Percentiles rank a stretch among this genome's conserved stretches.
phyloP scores from a whole-genome alignment of 2,329 filamentous ascomycete species.

The Calonectria multiphialidica region DNA sequence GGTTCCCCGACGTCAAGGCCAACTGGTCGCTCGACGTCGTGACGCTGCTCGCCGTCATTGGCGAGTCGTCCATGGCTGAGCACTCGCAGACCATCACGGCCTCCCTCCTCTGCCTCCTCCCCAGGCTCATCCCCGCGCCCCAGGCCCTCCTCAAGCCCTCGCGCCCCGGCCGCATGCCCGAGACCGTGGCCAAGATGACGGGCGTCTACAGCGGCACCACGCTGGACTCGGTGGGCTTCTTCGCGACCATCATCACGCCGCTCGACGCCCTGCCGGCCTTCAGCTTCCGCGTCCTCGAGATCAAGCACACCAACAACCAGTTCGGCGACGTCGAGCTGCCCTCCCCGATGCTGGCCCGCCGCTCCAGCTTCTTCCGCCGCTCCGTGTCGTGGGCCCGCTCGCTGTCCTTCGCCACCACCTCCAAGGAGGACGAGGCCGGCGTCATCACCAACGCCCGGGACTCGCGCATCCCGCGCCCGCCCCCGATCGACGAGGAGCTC shows the following conservation, averaged over 20 bases:
- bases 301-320: slow-evolving; percentile 55
- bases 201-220: slow-evolving; percentile 70
- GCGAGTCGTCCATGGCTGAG: slow-evolving; percentile 69
- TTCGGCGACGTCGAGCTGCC: slow-evolving; percentile 25
- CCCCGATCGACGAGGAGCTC: slow-evolving; percentile 29
- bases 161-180: slow-evolving; percentile 67
- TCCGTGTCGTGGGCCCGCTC: slow-evolving; percentile 28
- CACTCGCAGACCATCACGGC: slow-evolving; percentile 70
- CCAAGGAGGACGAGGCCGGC: neutral
- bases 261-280: slow-evolving; percentile 63
- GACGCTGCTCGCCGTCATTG: slow-evolving; percentile 72
- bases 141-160: slow-evolving; percentile 70
- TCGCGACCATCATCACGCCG: slow-evolving; percentile 71
- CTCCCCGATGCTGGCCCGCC: slow-evolving; percentile 4
- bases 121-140: slow-evolving; percentile 71
- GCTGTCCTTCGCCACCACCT: slow-evolving; percentile 11
- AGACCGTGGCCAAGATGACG: slow-evolving; percentile 65
- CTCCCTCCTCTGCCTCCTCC: slow-evolving; percentile 68
- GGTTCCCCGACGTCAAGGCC: slow-evolving; percentile 57
- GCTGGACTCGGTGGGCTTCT: slow-evolving; percentile 69
- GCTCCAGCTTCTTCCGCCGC: slow-evolving; percentile 17
- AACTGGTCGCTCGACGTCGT: slow-evolving; percentile 72
- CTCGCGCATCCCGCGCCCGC: slow-evolving; percentile 22
- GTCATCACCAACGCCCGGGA: neutral
- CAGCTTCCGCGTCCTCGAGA: slow-evolving; percentile 61